A percentile compares a stretch with the other conserved stretches of the same genome.
These are phyloP conservation scores for Cryptosporidium tyzzeri DNA, from an alignment of 169 alveolate genomes.

Conservation along the genomic window DNA sequence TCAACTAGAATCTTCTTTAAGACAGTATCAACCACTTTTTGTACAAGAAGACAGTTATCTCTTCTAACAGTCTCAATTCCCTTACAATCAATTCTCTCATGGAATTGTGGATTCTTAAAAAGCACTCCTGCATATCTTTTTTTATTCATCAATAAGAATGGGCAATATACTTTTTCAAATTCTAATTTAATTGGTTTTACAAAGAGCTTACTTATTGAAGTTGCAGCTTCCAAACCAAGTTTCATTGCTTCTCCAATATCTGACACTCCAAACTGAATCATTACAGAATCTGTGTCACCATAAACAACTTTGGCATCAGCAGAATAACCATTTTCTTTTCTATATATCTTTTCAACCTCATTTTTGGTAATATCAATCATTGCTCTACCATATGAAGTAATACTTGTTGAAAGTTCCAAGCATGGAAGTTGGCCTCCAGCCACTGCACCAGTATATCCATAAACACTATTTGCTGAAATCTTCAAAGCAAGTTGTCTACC, in stretches of 20 bases:
- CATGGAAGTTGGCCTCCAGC: constrained; percentile 98
- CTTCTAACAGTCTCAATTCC: constrained; percentile 98
- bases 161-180: constrained; percentile 98
- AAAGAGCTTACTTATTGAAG: constrained; percentile 89
- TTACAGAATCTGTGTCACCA: constrained; percentile 99
- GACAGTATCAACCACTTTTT: constrained; percentile 93
- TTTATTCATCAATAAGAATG: constrained; percentile 95
- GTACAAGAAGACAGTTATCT: constrained; percentile 96
- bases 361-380: constrained; percentile 95
- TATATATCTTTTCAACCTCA: constrained; percentile 86
- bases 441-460: constrained; percentile 99
- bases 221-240: constrained; percentile 94
- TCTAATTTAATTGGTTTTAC: constrained; percentile 94
- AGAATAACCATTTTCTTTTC: constrained; percentile 90
- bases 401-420: constrained; percentile 94
- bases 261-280: constrained; percentile 96
- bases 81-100: constrained; percentile 97
- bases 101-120: constrained; percentile 93
- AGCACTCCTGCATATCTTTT: constrained; percentile 97
- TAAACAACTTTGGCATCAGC: constrained; percentile 94
- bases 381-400: constrained; percentile 96
- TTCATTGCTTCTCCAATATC: constrained; percentile 93
- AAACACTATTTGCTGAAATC: constrained; percentile 98
- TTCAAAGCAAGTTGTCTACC: constrained; percentile 99
- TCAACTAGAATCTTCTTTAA: constrained; percentile 92